Base-by-base conservation (phyloP, 2,329 filamentous ascomycete genomes). In the Colletotrichum karsti region DNA sequence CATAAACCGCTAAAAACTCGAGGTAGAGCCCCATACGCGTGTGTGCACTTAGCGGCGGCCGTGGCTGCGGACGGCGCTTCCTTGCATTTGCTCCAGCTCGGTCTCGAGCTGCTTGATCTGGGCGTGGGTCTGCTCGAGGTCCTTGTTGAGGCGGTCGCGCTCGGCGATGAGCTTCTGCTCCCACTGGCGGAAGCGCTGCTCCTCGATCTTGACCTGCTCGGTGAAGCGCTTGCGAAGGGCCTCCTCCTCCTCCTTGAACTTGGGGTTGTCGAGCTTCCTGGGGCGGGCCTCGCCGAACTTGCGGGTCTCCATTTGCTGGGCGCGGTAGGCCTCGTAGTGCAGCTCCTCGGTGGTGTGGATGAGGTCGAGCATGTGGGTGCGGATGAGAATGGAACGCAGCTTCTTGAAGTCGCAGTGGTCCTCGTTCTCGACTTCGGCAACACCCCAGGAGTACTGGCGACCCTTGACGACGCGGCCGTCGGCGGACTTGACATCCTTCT, bases 331-430 rank as follows among this genome's bases (percentile, higher is more conserved):
- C 84, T 99, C 96, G 87, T 99, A 99, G 88, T 99, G 96, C 77
- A 94, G 91, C 88, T 99, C 96, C 85, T 99, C 96, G 74, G 96
- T 99, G 72, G 97, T 99, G 88, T 99, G 96, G 80, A 99, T 99
- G 72, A 99, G 92, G 81, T 99, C 96, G 77, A 99, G 91, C 96
- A 99, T 99, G 87, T 99, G 96, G 56, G 95, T 98, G 82, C 96
- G 94, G 86, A 99, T 98, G 74, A 99, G 88, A 77, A 99, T 98
- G 54, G 95, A 97, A 77, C 96, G 95, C 72, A 99, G 92, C 88
- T 99, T 99, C 92, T 99, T 99, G 89, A 99, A 99, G 84, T 99
- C 96, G 85, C 96, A 99, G 88, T 99, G 96, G 80, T 99, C 96
- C 85, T 99, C 96, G 80, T 99, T 99, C 89, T 99, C 96, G 58